phyloP scores from a whole-genome alignment of 2,329 filamentous ascomycete genomes.

The Phyllosticta citribraziliensis region DNA sequence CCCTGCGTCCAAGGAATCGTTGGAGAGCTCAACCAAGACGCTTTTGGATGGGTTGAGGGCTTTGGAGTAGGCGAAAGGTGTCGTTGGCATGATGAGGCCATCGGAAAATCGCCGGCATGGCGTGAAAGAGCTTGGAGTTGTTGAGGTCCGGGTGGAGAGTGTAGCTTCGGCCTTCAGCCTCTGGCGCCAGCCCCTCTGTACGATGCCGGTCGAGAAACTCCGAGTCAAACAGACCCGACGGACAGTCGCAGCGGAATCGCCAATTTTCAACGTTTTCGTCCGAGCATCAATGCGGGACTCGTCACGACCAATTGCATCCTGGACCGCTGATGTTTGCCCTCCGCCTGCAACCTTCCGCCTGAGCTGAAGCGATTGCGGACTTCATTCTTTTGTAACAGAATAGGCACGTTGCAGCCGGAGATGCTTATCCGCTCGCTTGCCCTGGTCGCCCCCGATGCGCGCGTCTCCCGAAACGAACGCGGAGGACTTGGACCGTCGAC shows the following conservation, averaged over 20 bases:
- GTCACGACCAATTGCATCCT: not conserved
- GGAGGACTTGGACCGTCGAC: not conserved
- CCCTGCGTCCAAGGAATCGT: constrained; percentile 13
- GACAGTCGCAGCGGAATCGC: not conserved
- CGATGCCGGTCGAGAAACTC: not conserved
- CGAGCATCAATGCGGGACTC: not conserved
- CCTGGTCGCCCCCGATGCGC: not conserved
- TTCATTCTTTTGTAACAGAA: not conserved
- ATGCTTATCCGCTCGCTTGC: not conserved
- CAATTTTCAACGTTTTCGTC: not conserved
- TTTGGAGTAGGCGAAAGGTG: constrained; percentile 11
- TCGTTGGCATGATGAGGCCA: not conserved
- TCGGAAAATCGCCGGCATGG: not conserved
- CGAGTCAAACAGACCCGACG: not conserved
- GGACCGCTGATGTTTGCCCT: too few relatives aligned
- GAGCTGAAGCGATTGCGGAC: not conserved
- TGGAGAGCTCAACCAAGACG: constrained; percentile 17
- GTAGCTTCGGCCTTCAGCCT: not conserved
- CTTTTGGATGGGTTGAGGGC: constrained; percentile 22
- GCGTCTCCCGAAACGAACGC: not conserved
- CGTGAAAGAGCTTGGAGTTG: not conserved
- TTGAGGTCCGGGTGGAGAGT: not conserved
- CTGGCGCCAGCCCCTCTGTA: not conserved
- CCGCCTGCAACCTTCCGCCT: not conserved
- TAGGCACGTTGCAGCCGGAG: not conserved